A percentile compares a stretch with the other conserved stretches of the same genome.
These are phyloP conservation scores for Wickerhamiella nectarea DNA, from an alignment of 805 yeast species.

Conservation along the genomic window DNA sequence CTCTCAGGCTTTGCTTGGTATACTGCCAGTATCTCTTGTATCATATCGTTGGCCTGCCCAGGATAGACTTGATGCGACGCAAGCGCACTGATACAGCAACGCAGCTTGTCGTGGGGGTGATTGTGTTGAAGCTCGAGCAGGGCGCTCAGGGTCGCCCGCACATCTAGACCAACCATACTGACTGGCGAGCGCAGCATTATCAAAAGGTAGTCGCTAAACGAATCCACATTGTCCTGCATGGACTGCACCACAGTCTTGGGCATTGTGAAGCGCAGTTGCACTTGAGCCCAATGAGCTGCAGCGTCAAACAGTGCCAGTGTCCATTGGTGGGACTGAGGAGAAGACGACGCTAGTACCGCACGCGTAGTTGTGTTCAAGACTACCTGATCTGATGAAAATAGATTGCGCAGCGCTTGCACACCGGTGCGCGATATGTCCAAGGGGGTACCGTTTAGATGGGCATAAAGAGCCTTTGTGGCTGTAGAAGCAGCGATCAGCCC, in stretches of 20 bases:
- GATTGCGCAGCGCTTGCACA: slow-evolving; percentile 36
- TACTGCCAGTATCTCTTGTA: slow-evolving; percentile 42
- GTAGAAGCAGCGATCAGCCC: slow-evolving; percentile 21
- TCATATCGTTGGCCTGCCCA: slow-evolving; percentile 74
- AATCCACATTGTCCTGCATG: slow-evolving; percentile 21
- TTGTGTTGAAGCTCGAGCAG: slow-evolving; percentile 6
- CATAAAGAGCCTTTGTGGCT: slow-evolving; percentile 14
- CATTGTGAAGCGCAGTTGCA: slow-evolving; percentile 56
- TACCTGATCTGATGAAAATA: slow-evolving; percentile 51
- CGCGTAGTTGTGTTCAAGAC: slow-evolving; percentile 19
- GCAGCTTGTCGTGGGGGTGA: slow-evolving; percentile 5
- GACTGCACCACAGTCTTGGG: slow-evolving; percentile 34
- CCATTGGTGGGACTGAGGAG: slow-evolving; percentile 35
- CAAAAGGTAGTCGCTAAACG: slow-evolving; percentile 67
- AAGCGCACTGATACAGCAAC: slow-evolving; percentile 46
- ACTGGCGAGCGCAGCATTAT: slow-evolving; percentile 21
- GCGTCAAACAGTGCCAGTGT: slow-evolving; percentile 43
- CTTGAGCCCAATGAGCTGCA: slow-evolving; percentile 68
- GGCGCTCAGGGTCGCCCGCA: slow-evolving; percentile 3
- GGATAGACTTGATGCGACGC: slow-evolving; percentile 71
- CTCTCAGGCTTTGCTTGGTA: slow-evolving; percentile 14
- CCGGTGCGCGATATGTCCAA: slow-evolving; percentile 8
- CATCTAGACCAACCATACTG: slow-evolving; percentile 8
- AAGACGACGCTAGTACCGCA: slow-evolving; percentile 38
- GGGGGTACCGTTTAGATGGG: background rate